Base-by-base conservation (phyloP, 345 rosid species). In the Eutrema yunnanense region DNA sequence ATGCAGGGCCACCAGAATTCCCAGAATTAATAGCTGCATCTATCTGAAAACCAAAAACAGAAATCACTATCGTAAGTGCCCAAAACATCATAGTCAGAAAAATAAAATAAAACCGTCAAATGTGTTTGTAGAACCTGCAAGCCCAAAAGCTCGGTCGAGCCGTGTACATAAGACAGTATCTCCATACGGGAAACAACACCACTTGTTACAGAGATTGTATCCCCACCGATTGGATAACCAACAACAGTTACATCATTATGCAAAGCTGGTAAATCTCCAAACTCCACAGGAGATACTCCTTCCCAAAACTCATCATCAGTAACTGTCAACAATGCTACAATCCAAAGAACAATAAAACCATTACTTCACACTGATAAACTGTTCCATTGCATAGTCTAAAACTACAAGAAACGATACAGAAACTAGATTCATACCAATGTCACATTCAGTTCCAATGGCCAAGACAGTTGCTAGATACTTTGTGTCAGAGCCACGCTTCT, bases 11-110 rank as follows among this genome's bases (percentile, higher is more conserved):
- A 34, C 98, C 98, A 63, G 98, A 94, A 67, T 94, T 94, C 54
- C 98, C 98, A 33, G 97, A 94, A 68, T 94, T 94, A 66, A 94
- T 89, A 51, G 98, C 98, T 9, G 98, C 98, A 81, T 93, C 98
- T 16, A 90, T 93, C 98, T 92, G 86, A 62, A 82, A 65, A 44
- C 3, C 0, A 30, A 65, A 22, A 16, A 62, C 12, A 41, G 13
- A 36, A 32, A 1, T 16, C 27, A 27, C 14, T 10, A 9, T 1
- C 0, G 0, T 34, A 29, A 42, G 48, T 14, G 55, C 13, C 43
- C 26, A 3, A 63, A 73, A 41, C 61, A 19, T 34, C 8, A 58
- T 55, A 42, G 14, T 33, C 2, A 53, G 40, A 36, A 51, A n/a
- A 46, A 41, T 12, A 27, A 5, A 9, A 58, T 26, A 62, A 33